Conservation (phyloP, 2,329 filamentous ascomycete genomes). For the Neodidymelliopsis sp. region DNA sequence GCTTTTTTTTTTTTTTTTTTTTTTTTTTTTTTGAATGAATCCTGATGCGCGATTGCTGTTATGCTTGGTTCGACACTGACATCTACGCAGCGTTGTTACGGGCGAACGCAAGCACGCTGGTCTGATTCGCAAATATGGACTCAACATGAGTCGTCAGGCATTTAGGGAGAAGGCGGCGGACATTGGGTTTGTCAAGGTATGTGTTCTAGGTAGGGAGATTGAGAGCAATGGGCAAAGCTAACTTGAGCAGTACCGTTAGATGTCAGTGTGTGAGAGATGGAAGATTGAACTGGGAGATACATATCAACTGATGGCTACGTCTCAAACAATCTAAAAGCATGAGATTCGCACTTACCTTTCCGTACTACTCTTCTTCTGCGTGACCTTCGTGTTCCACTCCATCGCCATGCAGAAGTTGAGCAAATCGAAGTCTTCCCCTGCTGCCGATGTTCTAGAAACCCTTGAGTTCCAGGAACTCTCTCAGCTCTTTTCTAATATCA, state of each 20-base stretch:
- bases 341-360: too few relatives aligned
- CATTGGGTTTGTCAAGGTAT: conserved; percentile 72
- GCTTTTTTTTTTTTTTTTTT: conserved; percentile 46
- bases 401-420: too few relatives aligned
- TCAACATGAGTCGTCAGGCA: conserved; percentile 77
- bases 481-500: too few relatives aligned
- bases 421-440: too few relatives aligned
- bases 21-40: neutral
- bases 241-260: conserved; percentile 6
- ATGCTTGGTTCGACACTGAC: neutral
- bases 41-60: conserved; percentile 38
- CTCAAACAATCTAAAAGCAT: too few relatives aligned
- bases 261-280: too few relatives aligned
- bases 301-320: too few relatives aligned
- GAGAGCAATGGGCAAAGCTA: neutral
- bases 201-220: neutral
- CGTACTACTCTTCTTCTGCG: too few relatives aligned
- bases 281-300: too few relatives aligned
- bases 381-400: too few relatives aligned
- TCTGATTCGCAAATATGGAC: conserved; percentile 99
- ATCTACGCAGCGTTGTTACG: conserved; percentile 30
- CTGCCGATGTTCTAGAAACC: too few relatives aligned
- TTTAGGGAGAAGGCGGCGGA: conserved; percentile 71
- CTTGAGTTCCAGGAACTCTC: too few relatives aligned
- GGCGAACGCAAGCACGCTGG: conserved; percentile 65